Percentiles rank a stretch among this genome's conserved stretches.
These are phyloP conservation scores for Pugionium dolabratum DNA, from an alignment of 345 rosid genomes.

Conservation along the genomic window DNA sequence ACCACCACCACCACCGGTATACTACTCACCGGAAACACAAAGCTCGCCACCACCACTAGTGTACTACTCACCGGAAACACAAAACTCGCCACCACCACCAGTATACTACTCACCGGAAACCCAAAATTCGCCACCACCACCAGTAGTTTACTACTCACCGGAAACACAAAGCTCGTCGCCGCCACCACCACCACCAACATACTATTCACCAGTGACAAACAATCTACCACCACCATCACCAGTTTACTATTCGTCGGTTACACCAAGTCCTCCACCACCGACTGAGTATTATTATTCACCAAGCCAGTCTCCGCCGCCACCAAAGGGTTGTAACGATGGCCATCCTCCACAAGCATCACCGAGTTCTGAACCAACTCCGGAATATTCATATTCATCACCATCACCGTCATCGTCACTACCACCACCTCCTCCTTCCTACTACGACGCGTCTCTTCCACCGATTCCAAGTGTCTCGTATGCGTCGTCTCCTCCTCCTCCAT, in stretches of 20 bases:
- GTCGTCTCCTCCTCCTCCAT: constrained; percentile 59
- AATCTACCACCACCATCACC: constrained; percentile 42
- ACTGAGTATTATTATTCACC: constrained; percentile 34
- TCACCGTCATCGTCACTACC: constrained; percentile 19
- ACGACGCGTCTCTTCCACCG: constrained; percentile 55
- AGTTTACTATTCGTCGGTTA: constrained; percentile 24
- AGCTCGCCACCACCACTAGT: constrained; percentile 41
- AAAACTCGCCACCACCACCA: constrained; percentile 32
- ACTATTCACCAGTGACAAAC: not conserved
- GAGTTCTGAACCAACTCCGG: constrained; percentile 40
- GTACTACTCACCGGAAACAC: constrained; percentile 18
- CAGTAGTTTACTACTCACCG: constrained; percentile 21
- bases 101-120: constrained; percentile 18
- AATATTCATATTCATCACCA: constrained; percentile 43
- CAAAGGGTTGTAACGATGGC: constrained; percentile 28
- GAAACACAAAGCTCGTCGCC: not conserved
- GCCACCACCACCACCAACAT: constrained; percentile 33
- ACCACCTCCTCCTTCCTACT: constrained; percentile 35
- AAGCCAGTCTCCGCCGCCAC: constrained; percentile 44
- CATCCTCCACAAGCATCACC: constrained; percentile 45
- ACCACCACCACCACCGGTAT: constrained; percentile 34
- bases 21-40: not conserved
- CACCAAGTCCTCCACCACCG: constrained; percentile 37
- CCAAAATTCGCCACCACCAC: constrained; percentile 39
- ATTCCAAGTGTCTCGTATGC: constrained; percentile 55